Percentiles rank a stretch among this genome's conserved stretches.
phyloP scores from a whole-genome alignment of 2,329 filamentous ascomycete species.

The Colletotrichum magnum region DNA sequence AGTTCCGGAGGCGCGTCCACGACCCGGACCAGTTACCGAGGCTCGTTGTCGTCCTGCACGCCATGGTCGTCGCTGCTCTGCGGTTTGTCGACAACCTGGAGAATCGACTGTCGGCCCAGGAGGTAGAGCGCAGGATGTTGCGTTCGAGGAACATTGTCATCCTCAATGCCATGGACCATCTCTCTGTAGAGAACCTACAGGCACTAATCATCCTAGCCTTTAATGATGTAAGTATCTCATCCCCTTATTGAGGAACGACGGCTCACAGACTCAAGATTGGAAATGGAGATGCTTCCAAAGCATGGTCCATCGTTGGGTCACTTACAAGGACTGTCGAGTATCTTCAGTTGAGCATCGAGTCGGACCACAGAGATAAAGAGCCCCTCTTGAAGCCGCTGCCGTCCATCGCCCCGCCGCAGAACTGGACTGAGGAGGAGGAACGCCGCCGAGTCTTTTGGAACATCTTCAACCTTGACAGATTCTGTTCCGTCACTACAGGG shows the following conservation, averaged over 20 bases:
- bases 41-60: conserved; percentile 52
- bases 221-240: conserved; percentile 48
- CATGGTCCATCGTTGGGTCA: conserved; percentile 42
- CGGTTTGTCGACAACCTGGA: conserved; percentile 47
- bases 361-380: conserved; percentile 35
- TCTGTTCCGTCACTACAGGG: conserved; percentile 46
- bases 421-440: conserved; percentile 51
- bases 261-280: conserved; percentile 38
- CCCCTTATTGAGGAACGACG: accelerated
- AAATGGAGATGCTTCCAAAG: conserved; percentile 41
- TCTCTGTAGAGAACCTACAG: conserved; percentile 54
- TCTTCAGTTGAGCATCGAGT: conserved; percentile 41
- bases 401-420: conserved; percentile 46
- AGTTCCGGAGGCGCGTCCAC: conserved; percentile 47
- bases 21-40: conserved; percentile 45
- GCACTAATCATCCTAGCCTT: conserved; percentile 55
- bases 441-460: conserved; percentile 52
- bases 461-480: conserved; percentile 50
- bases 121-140: conserved; percentile 35
- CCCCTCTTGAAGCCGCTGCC: conserved; percentile 46
- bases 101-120: conserved; percentile 41
- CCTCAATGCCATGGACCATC: conserved; percentile 49
- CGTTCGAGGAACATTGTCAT: conserved; percentile 46
- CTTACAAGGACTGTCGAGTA: conserved; percentile 42
- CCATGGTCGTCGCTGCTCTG: conserved; percentile 50